phyloP scores from a whole-genome alignment of 2,329 filamentous ascomycete genomes.

The Pseudopithomyces maydicus region DNA sequence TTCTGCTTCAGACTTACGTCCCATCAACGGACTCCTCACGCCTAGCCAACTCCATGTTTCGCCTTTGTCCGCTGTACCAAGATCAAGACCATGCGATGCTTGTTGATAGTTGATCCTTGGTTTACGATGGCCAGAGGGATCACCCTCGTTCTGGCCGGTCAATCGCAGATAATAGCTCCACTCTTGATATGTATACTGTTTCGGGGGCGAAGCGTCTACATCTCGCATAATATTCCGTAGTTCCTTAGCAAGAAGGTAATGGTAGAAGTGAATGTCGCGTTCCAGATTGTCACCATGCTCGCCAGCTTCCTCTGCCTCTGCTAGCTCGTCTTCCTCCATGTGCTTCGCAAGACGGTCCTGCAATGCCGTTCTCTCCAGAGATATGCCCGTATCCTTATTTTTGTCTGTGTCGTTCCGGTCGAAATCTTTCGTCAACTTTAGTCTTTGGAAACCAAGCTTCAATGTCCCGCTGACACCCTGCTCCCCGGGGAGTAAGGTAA shows the following conservation, averaged over 20 bases:
- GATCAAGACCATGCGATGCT: conserved; percentile 29
- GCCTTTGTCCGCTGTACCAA: conserved; percentile 38
- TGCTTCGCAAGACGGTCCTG: conserved; percentile 44
- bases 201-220: conserved; percentile 44
- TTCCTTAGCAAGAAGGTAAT: conserved; percentile 54
- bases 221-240: conserved; percentile 51
- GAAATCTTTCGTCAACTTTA: conserved; percentile 28
- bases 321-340: conserved; percentile 49
- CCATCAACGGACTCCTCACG: conserved; percentile 70
- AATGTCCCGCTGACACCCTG: conserved; percentile 44
- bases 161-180: conserved; percentile 47
- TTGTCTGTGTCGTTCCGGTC: conserved; percentile 17
- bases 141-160: conserved; percentile 47
- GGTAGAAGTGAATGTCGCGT: conserved; percentile 58
- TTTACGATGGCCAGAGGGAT: conserved; percentile 42
- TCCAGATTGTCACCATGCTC: conserved; percentile 50
- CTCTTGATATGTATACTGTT: conserved; percentile 46
- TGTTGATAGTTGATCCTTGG: conserved; percentile 29
- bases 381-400: conserved; percentile 1
- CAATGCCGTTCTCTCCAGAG: conserved; percentile 18
- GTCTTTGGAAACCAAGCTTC: conserved; percentile 31
- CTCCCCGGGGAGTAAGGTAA: conserved; percentile 60
- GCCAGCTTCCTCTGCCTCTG: conserved; percentile 48
- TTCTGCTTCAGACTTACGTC: conserved; percentile 69
- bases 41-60: conserved; percentile 75